These are phyloP conservation scores for Talaromyces nanjingensis DNA, from an alignment of 495 filamentous ascomycete species.

Conservation along the genomic window DNA sequence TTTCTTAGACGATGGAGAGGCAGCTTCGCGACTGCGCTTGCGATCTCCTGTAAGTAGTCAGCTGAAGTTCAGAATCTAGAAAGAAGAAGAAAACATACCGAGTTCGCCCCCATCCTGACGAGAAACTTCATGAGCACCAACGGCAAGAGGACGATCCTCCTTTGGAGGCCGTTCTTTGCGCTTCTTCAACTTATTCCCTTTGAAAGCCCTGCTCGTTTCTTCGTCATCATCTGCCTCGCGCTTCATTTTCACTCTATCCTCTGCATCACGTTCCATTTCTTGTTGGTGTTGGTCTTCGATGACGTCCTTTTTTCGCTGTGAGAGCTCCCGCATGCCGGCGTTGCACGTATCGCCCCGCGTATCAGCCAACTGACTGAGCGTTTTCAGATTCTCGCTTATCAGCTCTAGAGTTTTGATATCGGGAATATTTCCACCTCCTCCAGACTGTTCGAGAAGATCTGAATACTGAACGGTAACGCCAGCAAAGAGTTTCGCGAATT, in stretches of 20 bases:
- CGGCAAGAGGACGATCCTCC: constrained; percentile 51
- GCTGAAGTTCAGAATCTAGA: neutral
- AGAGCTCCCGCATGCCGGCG: constrained; percentile 64
- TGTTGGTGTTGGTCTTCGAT: constrained; percentile 41
- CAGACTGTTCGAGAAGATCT: constrained; percentile 63
- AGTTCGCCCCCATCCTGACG: constrained; percentile 63
- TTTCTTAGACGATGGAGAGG: constrained; percentile 40
- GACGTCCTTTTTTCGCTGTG: constrained; percentile 53
- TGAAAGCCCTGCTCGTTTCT: constrained; percentile 38
- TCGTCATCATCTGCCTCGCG: constrained; percentile 49
- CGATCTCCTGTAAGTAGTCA: constrained; percentile 3
- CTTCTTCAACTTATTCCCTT: constrained; percentile 43
- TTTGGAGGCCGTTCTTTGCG: constrained; percentile 41
- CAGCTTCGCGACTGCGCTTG: constrained; percentile 16
- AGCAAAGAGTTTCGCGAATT: constrained; percentile 55
- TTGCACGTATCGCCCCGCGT: constrained; percentile 56
- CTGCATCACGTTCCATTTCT: constrained; percentile 36
- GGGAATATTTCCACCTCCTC: constrained; percentile 59
- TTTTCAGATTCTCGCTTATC: constrained; percentile 59
- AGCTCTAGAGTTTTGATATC: constrained; percentile 66
- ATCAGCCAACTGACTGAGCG: constrained; percentile 58
- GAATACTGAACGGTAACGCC: constrained; percentile 58
- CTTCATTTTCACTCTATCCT: constrained; percentile 42
- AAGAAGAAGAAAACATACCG: constrained; percentile 44
- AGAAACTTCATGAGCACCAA: constrained; percentile 57